These are phyloP conservation scores for Tripterygium wilfordii DNA, from an alignment of 177 flowering plant species.

Conservation along the genomic window DNA sequence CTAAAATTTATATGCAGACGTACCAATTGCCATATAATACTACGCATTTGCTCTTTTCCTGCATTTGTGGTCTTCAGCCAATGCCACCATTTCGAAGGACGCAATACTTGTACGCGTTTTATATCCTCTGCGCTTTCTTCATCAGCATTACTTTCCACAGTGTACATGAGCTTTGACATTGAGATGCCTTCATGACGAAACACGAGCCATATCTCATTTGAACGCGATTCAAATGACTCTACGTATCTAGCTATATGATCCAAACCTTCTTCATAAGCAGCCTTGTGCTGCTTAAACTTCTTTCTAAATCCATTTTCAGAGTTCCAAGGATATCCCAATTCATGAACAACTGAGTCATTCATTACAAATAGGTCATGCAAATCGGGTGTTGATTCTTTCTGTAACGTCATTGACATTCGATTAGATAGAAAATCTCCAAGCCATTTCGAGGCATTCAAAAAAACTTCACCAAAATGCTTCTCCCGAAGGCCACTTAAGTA, in stretches of 20 bases:
- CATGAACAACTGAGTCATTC: slow-evolving; percentile 19
- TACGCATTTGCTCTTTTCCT: slow-evolving; percentile 85
- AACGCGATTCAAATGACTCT: slow-evolving; percentile 82
- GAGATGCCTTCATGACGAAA: slow-evolving; percentile 89
- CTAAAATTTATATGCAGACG: slow-evolving; percentile 7
- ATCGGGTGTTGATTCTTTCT: slow-evolving; percentile 12
- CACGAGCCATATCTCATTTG: slow-evolving; percentile 98
- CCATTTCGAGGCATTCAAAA: slow-evolving; percentile 65
- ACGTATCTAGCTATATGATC: slow-evolving; percentile 93
- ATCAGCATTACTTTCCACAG: slow-evolving; percentile 34
- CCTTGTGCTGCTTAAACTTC: slow-evolving; percentile 5
- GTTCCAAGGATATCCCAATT: slow-evolving; percentile 20
- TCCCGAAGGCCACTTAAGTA: slow-evolving; percentile 95
- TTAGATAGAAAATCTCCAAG: slow-evolving; percentile 32
- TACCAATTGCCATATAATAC: slow-evolving; percentile 90
- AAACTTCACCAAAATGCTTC: slow-evolving; percentile 91
- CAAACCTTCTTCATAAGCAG: slow-evolving; percentile 71
- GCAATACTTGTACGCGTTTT: slow-evolving; percentile 54
- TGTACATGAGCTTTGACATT: slow-evolving; percentile 81
- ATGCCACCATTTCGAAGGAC: slow-evolving; percentile 94
- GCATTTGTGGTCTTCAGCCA: slow-evolving; percentile 92
- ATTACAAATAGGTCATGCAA: slow-evolving; percentile 10
- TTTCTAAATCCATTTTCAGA: slow-evolving; percentile 15
- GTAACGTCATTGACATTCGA: slow-evolving; percentile 14
- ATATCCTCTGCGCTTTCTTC: slow-evolving; percentile 32